Conservation (phyloP, 2,329 filamentous ascomycete genomes). For the Xylariomycetidae sp. region DNA sequence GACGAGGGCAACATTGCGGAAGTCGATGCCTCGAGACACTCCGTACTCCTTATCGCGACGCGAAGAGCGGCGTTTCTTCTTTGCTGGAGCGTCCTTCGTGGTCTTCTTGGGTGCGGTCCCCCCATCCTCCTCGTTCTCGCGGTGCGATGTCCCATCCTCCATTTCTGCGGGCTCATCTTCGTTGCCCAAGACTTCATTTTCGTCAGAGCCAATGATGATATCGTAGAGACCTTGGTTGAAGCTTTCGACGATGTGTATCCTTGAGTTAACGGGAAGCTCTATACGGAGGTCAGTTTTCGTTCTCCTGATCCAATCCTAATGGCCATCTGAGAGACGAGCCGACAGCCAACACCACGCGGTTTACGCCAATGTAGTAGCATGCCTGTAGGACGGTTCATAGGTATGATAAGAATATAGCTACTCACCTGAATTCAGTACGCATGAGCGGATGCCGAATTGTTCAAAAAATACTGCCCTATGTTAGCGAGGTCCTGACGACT, state of each 20-base stretch:
- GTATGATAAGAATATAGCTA: not conserved
- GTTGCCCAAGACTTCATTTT: conserved; percentile 74
- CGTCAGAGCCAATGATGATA: conserved; percentile 94
- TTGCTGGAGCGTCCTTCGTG: conserved; percentile 36
- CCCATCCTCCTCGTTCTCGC: conserved; percentile 35
- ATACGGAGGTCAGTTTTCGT: conserved; percentile 67
- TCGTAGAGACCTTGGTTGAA: conserved; percentile 98
- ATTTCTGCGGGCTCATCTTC: conserved; percentile 38
- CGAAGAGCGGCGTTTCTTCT: conserved; percentile 60
- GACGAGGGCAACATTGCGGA: conserved; percentile 88
- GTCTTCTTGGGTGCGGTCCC: conserved; percentile 34
- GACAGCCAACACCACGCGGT: not conserved
- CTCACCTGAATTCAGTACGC: conserved; percentile 41
- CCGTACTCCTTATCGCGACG: conserved; percentile 77
- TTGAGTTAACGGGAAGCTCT: conserved; percentile 85
- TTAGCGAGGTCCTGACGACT: not conserved
- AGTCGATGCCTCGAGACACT: conserved; percentile 93
- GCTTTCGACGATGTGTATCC: conserved; percentile 91
- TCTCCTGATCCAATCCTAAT: too few species aligned
- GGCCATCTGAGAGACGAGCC: conserved; percentile 3
- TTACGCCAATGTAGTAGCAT: not conserved
- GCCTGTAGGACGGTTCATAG: not conserved
- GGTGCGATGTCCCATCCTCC: conserved; percentile 24
- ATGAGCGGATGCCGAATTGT: conserved; percentile 92
- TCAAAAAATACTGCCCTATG: conserved; percentile 65